A percentile compares a stretch with the other conserved stretches of the same genome.
These are phyloP conservation scores for Panicum hallii DNA, from an alignment of 202 grass and related monocot genomes.

Conservation along the genomic window DNA sequence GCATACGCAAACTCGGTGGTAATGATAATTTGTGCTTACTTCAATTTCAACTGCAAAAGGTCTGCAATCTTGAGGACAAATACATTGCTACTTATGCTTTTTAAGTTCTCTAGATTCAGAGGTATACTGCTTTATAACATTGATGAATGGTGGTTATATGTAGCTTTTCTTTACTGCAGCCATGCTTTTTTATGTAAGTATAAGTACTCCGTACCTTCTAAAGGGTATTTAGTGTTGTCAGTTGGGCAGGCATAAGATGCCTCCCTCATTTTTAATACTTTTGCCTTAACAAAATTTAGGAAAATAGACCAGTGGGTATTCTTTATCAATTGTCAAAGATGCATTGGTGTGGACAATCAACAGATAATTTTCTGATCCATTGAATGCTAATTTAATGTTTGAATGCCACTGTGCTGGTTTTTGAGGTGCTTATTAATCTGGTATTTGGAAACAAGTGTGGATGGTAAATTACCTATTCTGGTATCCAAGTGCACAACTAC, in stretches of 20 bases:
- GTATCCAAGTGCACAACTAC: background rate
- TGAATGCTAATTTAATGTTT: background rate
- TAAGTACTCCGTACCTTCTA: background rate
- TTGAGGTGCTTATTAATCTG: background rate
- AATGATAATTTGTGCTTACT: background rate
- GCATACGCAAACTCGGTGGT: background rate
- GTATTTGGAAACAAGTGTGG: background rate
- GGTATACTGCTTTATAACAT: background rate
- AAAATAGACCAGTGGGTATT: background rate
- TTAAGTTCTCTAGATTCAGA: background rate
- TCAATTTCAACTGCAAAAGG: background rate
- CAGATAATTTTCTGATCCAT: background rate
- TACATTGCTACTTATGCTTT: background rate
- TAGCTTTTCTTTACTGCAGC: background rate
- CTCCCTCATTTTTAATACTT: background rate
- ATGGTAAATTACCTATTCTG: background rate
- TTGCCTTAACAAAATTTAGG: background rate
- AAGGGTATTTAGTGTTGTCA: background rate
- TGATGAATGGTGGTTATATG: background rate
- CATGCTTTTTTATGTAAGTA: background rate
- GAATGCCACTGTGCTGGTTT: background rate
- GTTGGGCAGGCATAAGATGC: background rate
- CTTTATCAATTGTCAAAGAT: background rate
- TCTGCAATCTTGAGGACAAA: background rate
- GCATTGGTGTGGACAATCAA: background rate